Evolutionary conservation across 768 basidiomycete genomes (phyloP).

Genomic region (Tubosaeta sp.): DNA sequence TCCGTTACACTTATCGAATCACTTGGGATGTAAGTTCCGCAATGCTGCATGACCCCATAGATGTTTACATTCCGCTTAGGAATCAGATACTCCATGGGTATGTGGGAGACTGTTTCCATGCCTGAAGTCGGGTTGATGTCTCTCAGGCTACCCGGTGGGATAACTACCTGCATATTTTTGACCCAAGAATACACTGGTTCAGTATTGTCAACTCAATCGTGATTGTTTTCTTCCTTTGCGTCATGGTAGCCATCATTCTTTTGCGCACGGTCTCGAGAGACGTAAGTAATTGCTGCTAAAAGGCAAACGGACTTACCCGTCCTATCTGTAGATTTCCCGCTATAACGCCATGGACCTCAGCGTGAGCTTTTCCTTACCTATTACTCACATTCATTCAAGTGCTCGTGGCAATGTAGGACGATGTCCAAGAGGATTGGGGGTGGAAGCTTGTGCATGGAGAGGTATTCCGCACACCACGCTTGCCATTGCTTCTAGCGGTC

Average conservation of each 20-base stretch:
- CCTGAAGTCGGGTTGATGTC: slow-evolving; percentile 8
- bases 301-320: background rate
- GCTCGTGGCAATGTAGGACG: slow-evolving; percentile 51
- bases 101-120: slow-evolving; percentile 2
- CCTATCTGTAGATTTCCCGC: slow-evolving; percentile 34
- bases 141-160: slow-evolving; percentile 92
- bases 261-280: slow-evolving; percentile 84
- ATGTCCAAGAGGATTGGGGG: slow-evolving; percentile 96
- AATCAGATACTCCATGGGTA: slow-evolving; percentile 85
- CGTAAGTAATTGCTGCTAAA: slow-evolving; percentile 38
- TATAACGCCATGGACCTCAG: slow-evolving; percentile 93
- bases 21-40: slow-evolving; percentile 68
- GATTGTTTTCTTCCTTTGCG: slow-evolving; percentile 86
- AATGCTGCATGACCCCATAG: background rate
- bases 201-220: slow-evolving; percentile 89
- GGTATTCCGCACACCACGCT: slow-evolving; percentile 81
- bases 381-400: background rate
- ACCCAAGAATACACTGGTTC: slow-evolving; percentile 96
- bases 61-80: slow-evolving; percentile 37
- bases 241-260: slow-evolving; percentile 92
- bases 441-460: slow-evolving; percentile 98
- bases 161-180: slow-evolving; percentile 90
- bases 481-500: slow-evolving; percentile 75
- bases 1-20: slow-evolving; percentile 86
- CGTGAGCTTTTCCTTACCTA: slow-evolving; percentile 39